A percentile compares a stretch with the other conserved stretches of the same genome.
These are phyloP conservation scores for Exsudoporus frostii DNA, from an alignment of 768 basidiomycete species.

Conservation along the genomic window DNA sequence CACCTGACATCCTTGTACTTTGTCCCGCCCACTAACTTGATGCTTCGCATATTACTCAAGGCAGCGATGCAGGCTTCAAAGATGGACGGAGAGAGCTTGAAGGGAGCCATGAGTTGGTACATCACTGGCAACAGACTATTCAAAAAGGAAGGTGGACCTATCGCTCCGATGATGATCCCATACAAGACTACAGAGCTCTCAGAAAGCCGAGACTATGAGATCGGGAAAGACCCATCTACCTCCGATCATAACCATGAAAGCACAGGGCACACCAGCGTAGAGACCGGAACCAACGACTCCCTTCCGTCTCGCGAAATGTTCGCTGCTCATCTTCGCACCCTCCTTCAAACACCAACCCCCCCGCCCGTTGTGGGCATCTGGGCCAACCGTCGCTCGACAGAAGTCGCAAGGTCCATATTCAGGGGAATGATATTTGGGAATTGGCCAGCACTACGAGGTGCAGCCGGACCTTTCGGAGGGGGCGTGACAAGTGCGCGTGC, in stretches of 20 bases:
- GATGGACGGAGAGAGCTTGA: slow-evolving; percentile 49
- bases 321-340: slow-evolving; percentile 3
- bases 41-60: slow-evolving; percentile 60
- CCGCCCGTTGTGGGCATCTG: slow-evolving; percentile 41
- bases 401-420: slow-evolving; percentile 52
- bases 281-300: neutral
- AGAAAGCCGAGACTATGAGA: neutral
- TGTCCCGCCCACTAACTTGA: slow-evolving; percentile 49
- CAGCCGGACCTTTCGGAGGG: slow-evolving; percentile 35
- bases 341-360: slow-evolving; percentile 23
- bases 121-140: slow-evolving; percentile 20
- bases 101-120: slow-evolving; percentile 42
- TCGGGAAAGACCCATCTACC: neutral
- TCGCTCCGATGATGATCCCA: slow-evolving; percentile 6
- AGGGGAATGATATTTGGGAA: slow-evolving; percentile 55
- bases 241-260: neutral
- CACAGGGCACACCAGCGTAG: neutral
- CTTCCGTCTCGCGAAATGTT: slow-evolving; percentile 8
- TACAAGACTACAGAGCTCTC: neutral
- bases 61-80: slow-evolving; percentile 52
- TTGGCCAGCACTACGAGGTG: slow-evolving; percentile 42
- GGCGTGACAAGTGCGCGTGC: slow-evolving; percentile 22
- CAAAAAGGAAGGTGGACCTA: slow-evolving; percentile 13
- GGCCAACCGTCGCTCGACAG: slow-evolving; percentile 43
- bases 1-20: slow-evolving; percentile 57